These are phyloP conservation scores for Claviceps sp. DNA, from an alignment of 2,329 filamentous ascomycete species.

Conservation along the genomic window DNA sequence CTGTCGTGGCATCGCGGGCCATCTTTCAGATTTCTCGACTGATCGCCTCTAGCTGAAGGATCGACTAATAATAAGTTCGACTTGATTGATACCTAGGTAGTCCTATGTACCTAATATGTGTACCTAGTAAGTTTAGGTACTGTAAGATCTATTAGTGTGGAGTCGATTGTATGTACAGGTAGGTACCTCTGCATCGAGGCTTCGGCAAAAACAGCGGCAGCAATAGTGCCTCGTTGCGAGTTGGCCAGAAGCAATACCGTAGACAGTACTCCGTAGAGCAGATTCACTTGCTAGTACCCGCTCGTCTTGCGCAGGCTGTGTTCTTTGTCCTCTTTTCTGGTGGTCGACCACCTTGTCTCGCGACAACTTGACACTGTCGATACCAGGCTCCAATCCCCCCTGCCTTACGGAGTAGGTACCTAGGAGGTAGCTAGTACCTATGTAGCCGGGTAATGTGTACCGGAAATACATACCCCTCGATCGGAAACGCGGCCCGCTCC, in stretches of 20 bases:
- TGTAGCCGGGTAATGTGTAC: neutral
- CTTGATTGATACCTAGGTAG: no score
- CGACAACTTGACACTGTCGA: neutral
- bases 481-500: neutral
- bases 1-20: constrained; percentile 4
- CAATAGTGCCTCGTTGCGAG: no score
- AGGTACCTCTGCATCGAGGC: neutral
- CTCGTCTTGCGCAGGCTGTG: neutral
- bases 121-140: no score
- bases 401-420: no score
- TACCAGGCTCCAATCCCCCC: neutral
- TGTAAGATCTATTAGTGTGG: neutral
- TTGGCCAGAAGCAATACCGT: no score
- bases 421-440: no score
- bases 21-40: neutral
- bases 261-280: no score
- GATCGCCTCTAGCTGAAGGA: neutral
- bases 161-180: neutral
- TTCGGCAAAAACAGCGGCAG: neutral
- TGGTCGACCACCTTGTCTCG: neutral
- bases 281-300: neutral
- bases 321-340: neutral
- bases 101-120: no score
- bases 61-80: no score
- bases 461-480: neutral